A percentile compares a stretch with the other conserved stretches of the same genome.
Conservation (phyloP, 192 early-diverging fungal genomes). For the Rhizophlyctis rosea region DNA sequence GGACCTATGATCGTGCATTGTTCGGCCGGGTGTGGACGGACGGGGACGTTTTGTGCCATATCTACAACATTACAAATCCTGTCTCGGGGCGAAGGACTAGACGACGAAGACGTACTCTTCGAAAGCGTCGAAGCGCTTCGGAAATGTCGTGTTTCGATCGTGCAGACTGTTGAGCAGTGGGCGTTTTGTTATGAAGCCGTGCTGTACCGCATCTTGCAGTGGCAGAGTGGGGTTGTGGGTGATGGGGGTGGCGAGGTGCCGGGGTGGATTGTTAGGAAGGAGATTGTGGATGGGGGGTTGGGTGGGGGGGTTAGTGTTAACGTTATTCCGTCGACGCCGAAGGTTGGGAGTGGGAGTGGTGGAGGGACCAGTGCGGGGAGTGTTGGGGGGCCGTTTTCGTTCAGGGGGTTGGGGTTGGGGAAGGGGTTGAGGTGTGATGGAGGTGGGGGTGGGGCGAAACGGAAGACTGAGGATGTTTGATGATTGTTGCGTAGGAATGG, state of each 20-base stretch:
- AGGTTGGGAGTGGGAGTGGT: no score
- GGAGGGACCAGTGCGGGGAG: no score
- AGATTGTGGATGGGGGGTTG: no score
- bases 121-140: conserved; percentile 40
- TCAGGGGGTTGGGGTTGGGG: no score
- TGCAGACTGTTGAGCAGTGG: conserved; percentile 59
- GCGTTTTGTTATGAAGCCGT: conserved; percentile 58
- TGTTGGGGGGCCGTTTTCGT: no score
- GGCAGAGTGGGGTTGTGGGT: conserved; percentile 24
- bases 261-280: not conserved
- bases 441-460: no score
- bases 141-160: conserved; percentile 44
- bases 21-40: conserved; percentile 56
- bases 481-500: no score
- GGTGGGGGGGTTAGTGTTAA: no score
- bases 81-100: not conserved
- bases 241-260: no score
- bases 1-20: conserved; percentile 59
- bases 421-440: no score
- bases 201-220: conserved; percentile 38
- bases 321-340: no score
- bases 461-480: no score
- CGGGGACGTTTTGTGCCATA: conserved; percentile 52
- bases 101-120: conserved; percentile 33
- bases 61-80: conserved; percentile 38